Conservation (phyloP, 768 basidiomycete genomes). For the Amanita polypyramis region DNA sequence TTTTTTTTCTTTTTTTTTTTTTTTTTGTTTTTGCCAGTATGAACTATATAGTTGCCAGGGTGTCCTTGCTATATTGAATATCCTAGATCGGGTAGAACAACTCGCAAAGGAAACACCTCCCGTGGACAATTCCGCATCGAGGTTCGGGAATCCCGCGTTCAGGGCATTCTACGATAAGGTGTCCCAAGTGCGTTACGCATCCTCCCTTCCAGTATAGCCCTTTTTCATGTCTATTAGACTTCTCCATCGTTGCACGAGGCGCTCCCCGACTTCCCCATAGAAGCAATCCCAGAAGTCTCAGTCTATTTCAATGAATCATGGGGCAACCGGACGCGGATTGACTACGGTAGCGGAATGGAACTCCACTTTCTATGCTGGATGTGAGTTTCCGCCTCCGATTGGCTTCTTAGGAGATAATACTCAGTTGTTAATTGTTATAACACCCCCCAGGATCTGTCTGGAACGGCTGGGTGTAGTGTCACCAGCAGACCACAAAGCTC, state of each 20-base stretch:
- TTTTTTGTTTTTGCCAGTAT: too few relatives aligned
- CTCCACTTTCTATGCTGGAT: conserved; percentile 96
- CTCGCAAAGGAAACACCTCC: conserved; percentile 69
- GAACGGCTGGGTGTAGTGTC: conserved; percentile 56
- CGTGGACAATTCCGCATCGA: conserved; percentile 79
- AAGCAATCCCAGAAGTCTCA: conserved; percentile 58
- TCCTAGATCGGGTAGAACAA: conserved; percentile 59
- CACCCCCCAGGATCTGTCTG: conserved; percentile 63
- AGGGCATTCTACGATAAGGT: conserved; percentile 83
- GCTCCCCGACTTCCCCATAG: conserved; percentile 46
- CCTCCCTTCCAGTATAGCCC: not conserved
- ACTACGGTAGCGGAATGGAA: conserved; percentile 99
- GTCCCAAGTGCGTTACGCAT: conserved; percentile 37
- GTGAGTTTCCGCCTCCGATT: conserved; percentile 34
- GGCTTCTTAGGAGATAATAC: not conserved
- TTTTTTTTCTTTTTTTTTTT: too few relatives aligned
- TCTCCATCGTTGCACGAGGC: conserved; percentile 46
- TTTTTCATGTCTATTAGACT: conserved; percentile 23
- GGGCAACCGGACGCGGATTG: conserved; percentile 88
- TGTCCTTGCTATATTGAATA: conserved; percentile 44
- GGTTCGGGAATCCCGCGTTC: conserved; percentile 98
- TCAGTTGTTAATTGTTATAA: not conserved
- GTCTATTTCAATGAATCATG: conserved; percentile 80
- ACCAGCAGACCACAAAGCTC: conserved; percentile 55
- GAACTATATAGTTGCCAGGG: too few relatives aligned